Conservation (phyloP, 345 rosid genomes). For the Microthlaspi erraticum region DNA sequence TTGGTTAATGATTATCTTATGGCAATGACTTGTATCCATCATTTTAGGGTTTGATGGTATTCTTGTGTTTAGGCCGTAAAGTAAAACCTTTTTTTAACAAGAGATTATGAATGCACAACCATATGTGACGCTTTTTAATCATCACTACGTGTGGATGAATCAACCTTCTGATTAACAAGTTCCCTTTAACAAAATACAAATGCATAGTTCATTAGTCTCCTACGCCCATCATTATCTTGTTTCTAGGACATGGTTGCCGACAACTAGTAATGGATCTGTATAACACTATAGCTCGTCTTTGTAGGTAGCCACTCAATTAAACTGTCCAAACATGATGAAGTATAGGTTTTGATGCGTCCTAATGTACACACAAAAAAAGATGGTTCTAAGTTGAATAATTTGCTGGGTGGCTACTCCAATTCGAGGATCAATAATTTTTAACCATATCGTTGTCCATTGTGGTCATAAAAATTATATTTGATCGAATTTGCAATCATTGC, state of each 20-base stretch:
- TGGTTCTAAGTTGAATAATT: constrained; percentile 8
- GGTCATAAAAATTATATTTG: not conserved
- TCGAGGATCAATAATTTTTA: not conserved
- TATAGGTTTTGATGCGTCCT: constrained; percentile 26
- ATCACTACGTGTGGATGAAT: constrained; percentile 41
- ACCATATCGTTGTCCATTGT: not conserved
- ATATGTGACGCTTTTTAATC: constrained; percentile 26
- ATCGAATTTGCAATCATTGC: constrained; percentile 11
- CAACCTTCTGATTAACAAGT: constrained; percentile 11
- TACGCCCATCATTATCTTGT: constrained; percentile 20
- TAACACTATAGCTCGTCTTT: not conserved
- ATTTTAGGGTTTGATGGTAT: constrained; percentile 16
- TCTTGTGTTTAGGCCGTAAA: constrained; percentile 21
- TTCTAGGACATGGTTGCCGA: constrained; percentile 15
- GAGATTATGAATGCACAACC: constrained; percentile 22
- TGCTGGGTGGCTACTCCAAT: not conserved
- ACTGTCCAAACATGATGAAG: constrained; percentile 22
- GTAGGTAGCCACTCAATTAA: constrained; percentile 6
- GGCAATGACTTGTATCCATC: constrained; percentile 5
- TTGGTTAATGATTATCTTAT: not conserved
- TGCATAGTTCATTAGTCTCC: constrained; percentile 15
- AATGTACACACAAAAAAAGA: not conserved
- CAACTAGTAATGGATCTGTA: constrained; percentile 9
- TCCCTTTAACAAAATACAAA: not conserved
- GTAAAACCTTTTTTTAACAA: not conserved